Evolutionary conservation across 1,139 yeast species (phyloP), one percentile per base, ranked within the genome.

Genomic region (Blastobotrys indianensis): DNA sequence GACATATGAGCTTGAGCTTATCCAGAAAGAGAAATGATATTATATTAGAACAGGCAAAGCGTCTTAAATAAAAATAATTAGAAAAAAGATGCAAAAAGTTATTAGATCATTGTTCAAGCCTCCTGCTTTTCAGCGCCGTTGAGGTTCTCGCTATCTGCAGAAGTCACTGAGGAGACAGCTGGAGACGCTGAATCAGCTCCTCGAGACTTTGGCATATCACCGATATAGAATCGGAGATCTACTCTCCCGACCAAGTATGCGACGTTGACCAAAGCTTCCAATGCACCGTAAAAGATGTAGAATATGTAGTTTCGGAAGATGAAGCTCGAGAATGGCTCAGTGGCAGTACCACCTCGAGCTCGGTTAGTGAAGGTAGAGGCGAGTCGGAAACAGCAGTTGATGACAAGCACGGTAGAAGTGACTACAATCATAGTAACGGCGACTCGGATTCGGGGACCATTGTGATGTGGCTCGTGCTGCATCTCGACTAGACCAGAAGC

Each of bases 221-320:
- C 92, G 63, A 86, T 79, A 71, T 84, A 84, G 67, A 84, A 84
- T 60, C 94, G 73, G 56, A 84, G 72, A 61, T 84, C 94, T 42
- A 81, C 77, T 60, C 94, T 72, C 37, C 80, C 79, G 28, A 79
- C 62, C 39, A 84, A 63, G 62, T 79, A 80, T 39, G 80, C 48
- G 5, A 78, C 51, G 48, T 79, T 73, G 48, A 81, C 75, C 28
- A 80, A 53, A 0, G 73, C 72, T 65, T 85, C 94, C 37, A 80
- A 68, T 3, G 74, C 76, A 25, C 85, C 85, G 77, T 85, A 83
- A 53, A 78, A 66, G 33, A 81, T 70, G 62, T 82, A 84, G 80
- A 81, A 76, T 29, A 79, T 79, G 41, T 76, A 74, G n/a, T 80
- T 76, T 49, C 70, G 67, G 59, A 63, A 70, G 12, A 75, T 66